These are phyloP conservation scores for Hippophae gyantsensis DNA, from an alignment of 306 rosid genomes.

Conservation along the genomic window DNA sequence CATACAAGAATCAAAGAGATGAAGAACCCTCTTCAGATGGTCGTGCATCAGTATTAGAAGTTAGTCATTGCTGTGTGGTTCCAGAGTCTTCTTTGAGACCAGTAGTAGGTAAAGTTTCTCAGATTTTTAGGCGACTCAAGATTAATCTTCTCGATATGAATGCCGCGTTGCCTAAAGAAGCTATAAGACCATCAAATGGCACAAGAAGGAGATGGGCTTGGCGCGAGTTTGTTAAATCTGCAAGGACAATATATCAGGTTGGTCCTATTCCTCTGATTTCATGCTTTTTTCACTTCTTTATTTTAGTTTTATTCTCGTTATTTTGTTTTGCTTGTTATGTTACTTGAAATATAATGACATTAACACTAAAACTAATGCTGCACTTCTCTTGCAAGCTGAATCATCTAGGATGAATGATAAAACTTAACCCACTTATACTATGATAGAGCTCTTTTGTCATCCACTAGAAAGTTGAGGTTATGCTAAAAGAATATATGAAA, in stretches of 20 bases:
- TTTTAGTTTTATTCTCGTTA: neutral
- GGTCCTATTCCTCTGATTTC: constrained; percentile 20
- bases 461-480: too few species aligned
- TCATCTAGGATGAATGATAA: too few species aligned
- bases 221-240: constrained; percentile 84
- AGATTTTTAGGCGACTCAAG: constrained; percentile 64
- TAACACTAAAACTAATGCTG: too few species aligned
- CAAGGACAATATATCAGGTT: constrained; percentile 81
- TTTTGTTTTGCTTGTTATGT: neutral
- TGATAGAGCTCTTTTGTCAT: too few species aligned
- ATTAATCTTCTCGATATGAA: constrained; percentile 84
- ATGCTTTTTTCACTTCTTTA: neutral
- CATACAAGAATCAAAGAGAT: constrained; percentile 35
- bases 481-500: too few species aligned
- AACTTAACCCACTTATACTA: too few species aligned
- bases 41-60: constrained; percentile 41
- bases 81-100: constrained; percentile 78
- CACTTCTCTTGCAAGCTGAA: too few species aligned
- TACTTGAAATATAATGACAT: too few species aligned
- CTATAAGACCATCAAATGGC: constrained; percentile 61
- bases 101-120: constrained; percentile 63
- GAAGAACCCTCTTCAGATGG: constrained; percentile 25
- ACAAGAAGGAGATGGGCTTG: constrained; percentile 81
- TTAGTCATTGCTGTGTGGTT: constrained; percentile 58
- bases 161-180: constrained; percentile 71